Evolutionary conservation across 139 green algal genomes (phyloP), one percentile per base, ranked within the genome.

Genomic region (Tetradesmus lagerheimii): DNA sequence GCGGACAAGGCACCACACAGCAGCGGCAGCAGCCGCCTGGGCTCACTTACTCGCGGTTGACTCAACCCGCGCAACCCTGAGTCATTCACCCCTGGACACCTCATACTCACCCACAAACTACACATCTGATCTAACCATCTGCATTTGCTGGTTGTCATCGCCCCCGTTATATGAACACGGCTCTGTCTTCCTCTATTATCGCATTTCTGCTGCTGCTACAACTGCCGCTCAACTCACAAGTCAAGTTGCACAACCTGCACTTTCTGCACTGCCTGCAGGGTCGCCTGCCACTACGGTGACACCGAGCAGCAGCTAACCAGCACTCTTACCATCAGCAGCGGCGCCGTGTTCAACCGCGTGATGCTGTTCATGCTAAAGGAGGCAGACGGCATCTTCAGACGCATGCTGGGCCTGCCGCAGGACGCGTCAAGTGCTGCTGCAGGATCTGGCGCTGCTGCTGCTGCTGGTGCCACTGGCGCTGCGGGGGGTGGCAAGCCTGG

Each of bases 331-430:
- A 95, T 98, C 45, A 93, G 92, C 47, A 95, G 91, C 91, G 93
- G 85, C 14, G 90, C 95, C 18, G 96, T 96, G 6, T 99, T 98
- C 95, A 98, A 99, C 94, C 80, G 88, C 29, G 83, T 98, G n/a
- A 90, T 99, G 89, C 90, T 99, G 43, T 99, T 98, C 92, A 94
- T 96, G 86, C 93, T 99, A 29, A 84, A 62, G 12, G 95, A 99
- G 91, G 95, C 93, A 4, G 95, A 99, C 88, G 93, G 90, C 80
- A 95, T 99, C 78, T 96, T 99, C 87, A 89, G 93, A 12, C 76
- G 88, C 20, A 90, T 97, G 85, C 91, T 98, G 74, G 80, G 83
- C 15, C 83, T 95, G 66, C 62, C 64, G n/a, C 27, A 57, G 27
- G 78, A 87, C 15, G 57, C 34, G 2, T 81, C 79, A 11, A 88